Base-by-base conservation (phyloP, 1,139 yeast species). In the Pneumocystis sp. region DNA sequence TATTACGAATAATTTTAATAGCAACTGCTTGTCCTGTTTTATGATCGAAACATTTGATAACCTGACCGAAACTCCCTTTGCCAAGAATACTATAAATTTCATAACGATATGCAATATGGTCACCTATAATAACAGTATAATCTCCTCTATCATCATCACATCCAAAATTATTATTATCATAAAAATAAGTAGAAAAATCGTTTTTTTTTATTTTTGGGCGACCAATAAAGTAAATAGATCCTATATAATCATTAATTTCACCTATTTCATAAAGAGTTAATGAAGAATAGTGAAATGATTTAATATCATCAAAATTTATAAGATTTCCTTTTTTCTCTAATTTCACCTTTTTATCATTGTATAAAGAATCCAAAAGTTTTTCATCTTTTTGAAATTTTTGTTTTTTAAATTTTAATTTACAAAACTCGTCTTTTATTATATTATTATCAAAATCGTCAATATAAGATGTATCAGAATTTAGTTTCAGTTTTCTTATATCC, bases 61-160 rank as follows among this genome's bases (percentile, higher is more conserved):
- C 96, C 67, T 84, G 85, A 0, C 96, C 96, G 78, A 89, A 89
- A 42, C 93, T 85, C 3, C 96, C 96, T 66, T 82, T 84, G 0
- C 96, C 96, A 21, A 89, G 77, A 3, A 79, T 76, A 1, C 78
- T 75, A 40, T 81, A 67, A 7, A 88, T 83, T 69, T 87, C 85
- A 72, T 85, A 89, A 59, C 95, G 76, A 73, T 85, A 89, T 65
- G 85, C 86, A 63, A 89, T 81, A 70, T 89, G 96, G 71, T 89
- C 96, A 4, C 86, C 82, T 0, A 77, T 74, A 0, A 78, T 73
- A 0, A 84, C 78, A 7, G 78, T 77, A 70, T 87, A 85, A 71
- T 87, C 87, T 1, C 89, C 88, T 15, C 81, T 76, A 2, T 75
- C 74, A 72, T 88, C 95, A 73, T 88, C 96, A 73, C 85, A 87